Evolutionary conservation across 768 basidiomycete species (phyloP), one percentile per base, ranked within the genome.

Genomic region (Dacryopinax primogenitus): DNA sequence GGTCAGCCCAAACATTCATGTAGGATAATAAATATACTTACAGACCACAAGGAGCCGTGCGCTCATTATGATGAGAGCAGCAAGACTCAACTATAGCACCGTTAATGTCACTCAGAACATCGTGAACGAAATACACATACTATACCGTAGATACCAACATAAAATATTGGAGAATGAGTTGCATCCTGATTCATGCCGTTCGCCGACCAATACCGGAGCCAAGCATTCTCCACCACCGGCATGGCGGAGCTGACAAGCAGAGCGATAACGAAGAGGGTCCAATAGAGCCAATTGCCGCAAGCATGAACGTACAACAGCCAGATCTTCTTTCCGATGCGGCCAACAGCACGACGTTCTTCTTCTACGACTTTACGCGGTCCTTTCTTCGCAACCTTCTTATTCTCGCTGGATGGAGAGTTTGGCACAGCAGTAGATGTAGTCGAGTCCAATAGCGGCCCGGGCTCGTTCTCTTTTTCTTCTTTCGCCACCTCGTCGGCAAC

Each of bases 301-400:
- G 82, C 81, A 34, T 69, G 70, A 68, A 86, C 73, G 66, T 86
- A 86, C 0, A 78, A 79, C 44, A 74, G 69, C 88, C 88, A 91
- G 23, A 90, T 82, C 37, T 83, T 82, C 65, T 78, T 76, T 61
- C 81, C 75, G 63, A 91, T 87, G 51, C 85, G 80, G 2, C 88
- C 88, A 44, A 84, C 83, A 0, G 86, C 87, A n/a, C 88, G 81
- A 67, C 81, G 83, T 72, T 75, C 70, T 74, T 80, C 89, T 70
- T 95, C 92, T 4, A 94, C 77, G 51, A 94, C 80, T 72, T 93
- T 94, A 36, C 90, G 80, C 0, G 92, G 87, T 0, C 79, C 71
- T 71, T 84, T 88, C 72, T 80, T 83, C 9, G 32, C 21, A 21
- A 58, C 51, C 21, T 58, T 58, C 51, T 58, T 13, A 18, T 9